phyloP scores from a whole-genome alignment of 1,139 yeast genomes.

The Candida labiduridarum region DNA sequence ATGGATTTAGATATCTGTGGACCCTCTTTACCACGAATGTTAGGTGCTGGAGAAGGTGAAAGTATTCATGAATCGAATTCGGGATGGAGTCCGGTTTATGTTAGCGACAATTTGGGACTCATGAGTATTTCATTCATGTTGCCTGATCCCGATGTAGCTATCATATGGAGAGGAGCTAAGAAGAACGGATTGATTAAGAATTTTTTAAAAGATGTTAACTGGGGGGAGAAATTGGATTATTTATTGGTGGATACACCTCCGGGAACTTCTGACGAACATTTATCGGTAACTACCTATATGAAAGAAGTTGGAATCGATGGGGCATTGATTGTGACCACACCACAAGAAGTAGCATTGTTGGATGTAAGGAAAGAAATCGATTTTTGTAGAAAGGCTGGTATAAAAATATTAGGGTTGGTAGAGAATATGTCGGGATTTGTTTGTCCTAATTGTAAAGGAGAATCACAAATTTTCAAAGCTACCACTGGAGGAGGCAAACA shows the following conservation, averaged over 20 bases:
- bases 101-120: slow-evolving; percentile 90
- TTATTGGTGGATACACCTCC: slow-evolving; percentile 96
- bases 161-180: slow-evolving; percentile 96
- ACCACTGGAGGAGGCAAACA: slow-evolving; percentile 96
- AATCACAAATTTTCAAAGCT: slow-evolving; percentile 87
- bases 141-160: slow-evolving; percentile 91
- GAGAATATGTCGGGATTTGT: slow-evolving; percentile 99
- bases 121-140: slow-evolving; percentile 96
- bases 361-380: slow-evolving; percentile 97
- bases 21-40: slow-evolving; percentile 92
- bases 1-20: slow-evolving; percentile 98
- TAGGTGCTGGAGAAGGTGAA: slow-evolving; percentile 83
- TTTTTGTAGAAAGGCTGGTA: slow-evolving; percentile 89
- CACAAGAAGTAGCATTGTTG: slow-evolving; percentile 93
- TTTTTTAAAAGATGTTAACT: slow-evolving; percentile 90
- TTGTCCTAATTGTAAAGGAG: slow-evolving; percentile 91
- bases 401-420: slow-evolving; percentile 82
- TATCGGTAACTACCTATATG: slow-evolving; percentile 84
- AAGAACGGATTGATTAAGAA: slow-evolving; percentile 92
- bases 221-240: slow-evolving; percentile 88
- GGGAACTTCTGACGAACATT: slow-evolving; percentile 96
- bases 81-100: slow-evolving; percentile 97
- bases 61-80: slow-evolving; percentile 84
- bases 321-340: slow-evolving; percentile 92
- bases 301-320: slow-evolving; percentile 94